Conservation (phyloP, 352 stramenopile genomes). For the Thraustochytrium sp. region DNA sequence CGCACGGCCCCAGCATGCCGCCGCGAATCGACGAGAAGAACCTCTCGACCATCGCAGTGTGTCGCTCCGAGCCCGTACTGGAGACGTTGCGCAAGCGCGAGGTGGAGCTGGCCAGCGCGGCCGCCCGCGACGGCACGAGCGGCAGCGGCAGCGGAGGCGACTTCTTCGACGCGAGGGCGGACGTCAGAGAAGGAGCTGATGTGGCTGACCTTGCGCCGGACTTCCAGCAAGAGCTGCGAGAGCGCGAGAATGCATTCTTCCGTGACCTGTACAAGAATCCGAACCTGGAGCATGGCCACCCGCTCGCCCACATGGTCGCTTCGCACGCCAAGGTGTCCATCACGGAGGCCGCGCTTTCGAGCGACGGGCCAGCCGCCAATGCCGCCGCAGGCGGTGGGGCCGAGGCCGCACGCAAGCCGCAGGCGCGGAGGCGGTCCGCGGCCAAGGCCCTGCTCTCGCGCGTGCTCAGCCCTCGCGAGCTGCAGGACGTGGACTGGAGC, state of each 20-base stretch:
- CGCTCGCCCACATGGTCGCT: slow-evolving; percentile 23
- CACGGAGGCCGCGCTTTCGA: not conserved
- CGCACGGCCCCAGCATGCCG: not conserved
- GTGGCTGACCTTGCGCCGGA: not conserved
- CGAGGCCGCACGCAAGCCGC: too few species aligned
- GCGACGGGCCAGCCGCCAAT: not conserved
- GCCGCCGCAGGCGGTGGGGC: too few species aligned
- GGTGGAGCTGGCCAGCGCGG: not conserved
- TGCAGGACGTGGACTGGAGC: slow-evolving; percentile 4
- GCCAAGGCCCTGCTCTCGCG: not conserved
- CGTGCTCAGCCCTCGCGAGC: not conserved
- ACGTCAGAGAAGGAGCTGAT: not conserved
- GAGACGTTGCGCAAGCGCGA: not conserved
- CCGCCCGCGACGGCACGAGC: too few species aligned
- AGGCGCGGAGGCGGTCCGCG: too few species aligned
- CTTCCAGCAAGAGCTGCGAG: slow-evolving; percentile 10
- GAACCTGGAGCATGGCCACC: slow-evolving; percentile 30
- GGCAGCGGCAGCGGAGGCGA: too few species aligned
- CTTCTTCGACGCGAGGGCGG: not conserved
- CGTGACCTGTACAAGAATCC: slow-evolving; percentile 29
- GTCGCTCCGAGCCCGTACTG: not conserved
- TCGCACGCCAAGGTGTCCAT: slow-evolving; percentile 26
- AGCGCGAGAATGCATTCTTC: slow-evolving; percentile 34
- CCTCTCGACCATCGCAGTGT: not conserved
- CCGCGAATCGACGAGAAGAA: slow-evolving; percentile 30